Percentiles rank a stretch among this genome's conserved stretches.
Evolutionary conservation across 495 filamentous ascomycete species (phyloP).

Genomic region (Xylaria palmicola): DNA sequence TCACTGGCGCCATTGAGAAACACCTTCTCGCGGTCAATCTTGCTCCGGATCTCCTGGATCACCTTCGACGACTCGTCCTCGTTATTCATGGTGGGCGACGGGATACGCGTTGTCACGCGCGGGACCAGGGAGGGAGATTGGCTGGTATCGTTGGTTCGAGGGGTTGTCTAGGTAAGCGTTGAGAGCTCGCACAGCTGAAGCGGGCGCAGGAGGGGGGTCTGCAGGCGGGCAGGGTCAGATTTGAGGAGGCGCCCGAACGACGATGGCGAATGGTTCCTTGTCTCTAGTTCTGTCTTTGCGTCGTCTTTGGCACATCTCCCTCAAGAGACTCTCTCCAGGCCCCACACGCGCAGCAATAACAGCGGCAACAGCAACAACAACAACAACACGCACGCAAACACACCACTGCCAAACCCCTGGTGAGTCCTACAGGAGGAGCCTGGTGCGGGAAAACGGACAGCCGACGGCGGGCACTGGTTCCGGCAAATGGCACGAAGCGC

Average conservation of each 20-base stretch:
- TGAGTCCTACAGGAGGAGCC: background rate
- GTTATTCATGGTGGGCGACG: slow-evolving; percentile 51
- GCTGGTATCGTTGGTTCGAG: slow-evolving; percentile 6
- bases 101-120: slow-evolving; percentile 42
- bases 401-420: background rate
- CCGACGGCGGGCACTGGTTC: background rate
- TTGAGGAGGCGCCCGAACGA: background rate
- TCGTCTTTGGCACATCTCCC: slow-evolving; percentile 17
- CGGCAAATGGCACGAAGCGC: background rate
- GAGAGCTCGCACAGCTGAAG: background rate
- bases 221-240: background rate
- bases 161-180: background rate
- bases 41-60: slow-evolving; percentile 64
- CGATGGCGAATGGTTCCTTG: slow-evolving; percentile 5
- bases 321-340: slow-evolving; percentile 7
- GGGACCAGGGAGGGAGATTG: slow-evolving; percentile 19
- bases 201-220: background rate
- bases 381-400: slow-evolving; percentile 3
- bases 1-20: slow-evolving; percentile 90
- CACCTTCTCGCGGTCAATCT: slow-evolving; percentile 97
- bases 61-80: slow-evolving; percentile 71
- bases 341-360: slow-evolving; percentile 2
- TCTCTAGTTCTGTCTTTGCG: slow-evolving; percentile 7
- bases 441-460: background rate
- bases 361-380: background rate